A percentile compares a stretch with the other conserved stretches of the same genome.
phyloP scores from a whole-genome alignment of 2,329 filamentous ascomycete species.

The Didymella exigua region DNA sequence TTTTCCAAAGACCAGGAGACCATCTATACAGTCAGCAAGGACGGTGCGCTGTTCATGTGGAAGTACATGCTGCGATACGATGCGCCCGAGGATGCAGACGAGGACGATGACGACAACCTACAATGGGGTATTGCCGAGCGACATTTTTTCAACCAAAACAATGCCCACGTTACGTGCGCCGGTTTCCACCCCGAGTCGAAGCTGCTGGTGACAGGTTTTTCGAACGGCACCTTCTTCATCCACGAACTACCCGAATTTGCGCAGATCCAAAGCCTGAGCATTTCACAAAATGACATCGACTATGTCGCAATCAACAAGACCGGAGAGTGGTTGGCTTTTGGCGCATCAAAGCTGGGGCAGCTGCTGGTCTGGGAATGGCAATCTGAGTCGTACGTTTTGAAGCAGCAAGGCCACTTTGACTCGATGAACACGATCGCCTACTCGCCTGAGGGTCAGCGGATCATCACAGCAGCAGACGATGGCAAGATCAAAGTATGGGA shows the following conservation, averaged over 20 bases:
- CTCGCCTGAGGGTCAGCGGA: slow-evolving; percentile 88
- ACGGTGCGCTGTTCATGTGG: slow-evolving; percentile 96
- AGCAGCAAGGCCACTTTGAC: slow-evolving; percentile 97
- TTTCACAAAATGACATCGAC: slow-evolving; percentile 96
- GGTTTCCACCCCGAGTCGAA: slow-evolving; percentile 85
- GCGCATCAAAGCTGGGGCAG: slow-evolving; percentile 91
- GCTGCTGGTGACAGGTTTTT: slow-evolving; percentile 95
- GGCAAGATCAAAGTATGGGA: slow-evolving; percentile 99
- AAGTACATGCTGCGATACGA: slow-evolving; percentile 72
- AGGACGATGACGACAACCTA: slow-evolving; percentile 70
- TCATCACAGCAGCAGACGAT: slow-evolving; percentile 93
- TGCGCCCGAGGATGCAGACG: slow-evolving; percentile 58
- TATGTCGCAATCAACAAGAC: slow-evolving; percentile 92
- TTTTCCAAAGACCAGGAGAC: slow-evolving; percentile 94
- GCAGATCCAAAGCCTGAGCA: slow-evolving; percentile 89
- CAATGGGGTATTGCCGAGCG: slow-evolving; percentile 90
- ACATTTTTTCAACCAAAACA: slow-evolving; percentile 93
- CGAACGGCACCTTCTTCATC: slow-evolving; percentile 88
- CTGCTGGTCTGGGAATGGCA: slow-evolving; percentile 99
- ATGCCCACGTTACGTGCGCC: slow-evolving; percentile 86
- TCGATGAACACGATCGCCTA: slow-evolving; percentile 93
- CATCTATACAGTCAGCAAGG: slow-evolving; percentile 95
- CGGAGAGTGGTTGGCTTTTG: slow-evolving; percentile 97
- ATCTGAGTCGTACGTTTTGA: slow-evolving; percentile 97
- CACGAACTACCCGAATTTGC: slow-evolving; percentile 97